Evolutionary conservation across 2,329 filamentous ascomycete species (phyloP).

Genomic region (Fusarium buharicum): DNA sequence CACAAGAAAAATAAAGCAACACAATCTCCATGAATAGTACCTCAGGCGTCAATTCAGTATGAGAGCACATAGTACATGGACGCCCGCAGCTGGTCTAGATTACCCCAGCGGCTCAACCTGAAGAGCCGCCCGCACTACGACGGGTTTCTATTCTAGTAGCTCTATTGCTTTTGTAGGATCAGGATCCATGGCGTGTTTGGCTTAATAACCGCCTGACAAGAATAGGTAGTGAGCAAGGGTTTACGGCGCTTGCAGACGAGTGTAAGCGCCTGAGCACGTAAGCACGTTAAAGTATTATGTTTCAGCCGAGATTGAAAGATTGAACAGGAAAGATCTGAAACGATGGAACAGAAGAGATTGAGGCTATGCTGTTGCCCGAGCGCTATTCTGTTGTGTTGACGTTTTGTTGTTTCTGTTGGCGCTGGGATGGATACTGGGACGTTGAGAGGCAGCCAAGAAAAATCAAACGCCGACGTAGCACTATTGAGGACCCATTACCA

Average conservation of each 20-base stretch:
- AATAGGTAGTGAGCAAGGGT: constrained; percentile 24
- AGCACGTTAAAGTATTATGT: constrained; percentile 5
- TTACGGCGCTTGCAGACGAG: constrained; percentile 25
- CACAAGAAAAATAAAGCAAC: constrained; percentile 7
- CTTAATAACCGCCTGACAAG: constrained; percentile 17
- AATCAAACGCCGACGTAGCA: not conserved
- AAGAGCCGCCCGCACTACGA: constrained; percentile 18
- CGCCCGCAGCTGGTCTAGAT: constrained; percentile 14
- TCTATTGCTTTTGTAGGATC: not conserved
- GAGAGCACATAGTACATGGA: not conserved
- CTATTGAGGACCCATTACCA: constrained; percentile 4
- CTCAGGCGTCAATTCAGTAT: constrained; percentile 13
- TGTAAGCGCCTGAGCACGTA: constrained; percentile 27
- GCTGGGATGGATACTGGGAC: not conserved
- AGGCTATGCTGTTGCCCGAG: not conserved
- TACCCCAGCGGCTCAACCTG: not conserved
- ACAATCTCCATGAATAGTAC: not conserved
- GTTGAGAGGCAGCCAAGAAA: constrained; percentile 31
- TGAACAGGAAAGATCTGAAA: constrained; percentile 4
- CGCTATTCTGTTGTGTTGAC: not conserved
- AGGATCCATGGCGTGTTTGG: constrained; percentile 1
- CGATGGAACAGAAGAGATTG: not conserved
- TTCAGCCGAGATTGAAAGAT: constrained; percentile 7
- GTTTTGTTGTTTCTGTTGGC: constrained; percentile 3
- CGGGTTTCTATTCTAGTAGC: constrained; percentile 18